Conservation (phyloP, 768 basidiomycete species). For the Fomitopsis pulvina region DNA sequence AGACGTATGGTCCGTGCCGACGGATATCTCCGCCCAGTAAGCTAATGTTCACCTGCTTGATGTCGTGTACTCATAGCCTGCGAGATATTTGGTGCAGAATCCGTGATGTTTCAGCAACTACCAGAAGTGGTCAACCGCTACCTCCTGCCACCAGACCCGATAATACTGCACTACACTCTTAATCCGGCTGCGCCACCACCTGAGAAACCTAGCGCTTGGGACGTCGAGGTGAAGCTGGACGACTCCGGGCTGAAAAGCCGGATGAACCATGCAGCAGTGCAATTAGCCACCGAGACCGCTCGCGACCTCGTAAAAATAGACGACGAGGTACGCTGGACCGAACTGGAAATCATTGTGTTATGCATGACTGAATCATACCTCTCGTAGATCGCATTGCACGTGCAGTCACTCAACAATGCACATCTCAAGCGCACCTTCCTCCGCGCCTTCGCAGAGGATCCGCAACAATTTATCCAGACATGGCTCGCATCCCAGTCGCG, state of each 20-base stretch:
- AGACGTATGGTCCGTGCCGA: constrained; percentile 65
- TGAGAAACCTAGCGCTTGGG: constrained; percentile 63
- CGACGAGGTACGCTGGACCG: constrained; percentile 61
- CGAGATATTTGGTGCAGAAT: constrained; percentile 69
- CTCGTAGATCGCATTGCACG: constrained; percentile 73
- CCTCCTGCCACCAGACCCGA: constrained; percentile 70
- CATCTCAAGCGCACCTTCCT: constrained; percentile 86
- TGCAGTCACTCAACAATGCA: constrained; percentile 82
- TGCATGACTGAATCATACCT: neutral
- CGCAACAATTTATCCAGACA: constrained; percentile 75
- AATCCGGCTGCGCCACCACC: constrained; percentile 57
- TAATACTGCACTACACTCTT: constrained; percentile 71
- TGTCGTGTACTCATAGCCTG: constrained; percentile 10
- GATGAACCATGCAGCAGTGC: constrained; percentile 62
- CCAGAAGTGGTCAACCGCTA: constrained; percentile 83
- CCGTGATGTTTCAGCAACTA: constrained; percentile 68
- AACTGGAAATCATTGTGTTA: neutral
- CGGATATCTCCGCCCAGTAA: constrained; percentile 57
- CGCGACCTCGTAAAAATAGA: constrained; percentile 69
- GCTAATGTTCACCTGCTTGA: constrained; percentile 5
- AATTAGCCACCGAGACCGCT: constrained; percentile 63
- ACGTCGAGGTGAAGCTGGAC: constrained; percentile 85
- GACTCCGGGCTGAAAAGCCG: constrained; percentile 67
- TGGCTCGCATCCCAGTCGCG: constrained; percentile 92
- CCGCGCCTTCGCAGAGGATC: constrained; percentile 72